A percentile compares a stretch with the other conserved stretches of the same genome.
Conservation (phyloP, 2,329 filamentous ascomycete species). For the Fusarium chlamydosporum region DNA sequence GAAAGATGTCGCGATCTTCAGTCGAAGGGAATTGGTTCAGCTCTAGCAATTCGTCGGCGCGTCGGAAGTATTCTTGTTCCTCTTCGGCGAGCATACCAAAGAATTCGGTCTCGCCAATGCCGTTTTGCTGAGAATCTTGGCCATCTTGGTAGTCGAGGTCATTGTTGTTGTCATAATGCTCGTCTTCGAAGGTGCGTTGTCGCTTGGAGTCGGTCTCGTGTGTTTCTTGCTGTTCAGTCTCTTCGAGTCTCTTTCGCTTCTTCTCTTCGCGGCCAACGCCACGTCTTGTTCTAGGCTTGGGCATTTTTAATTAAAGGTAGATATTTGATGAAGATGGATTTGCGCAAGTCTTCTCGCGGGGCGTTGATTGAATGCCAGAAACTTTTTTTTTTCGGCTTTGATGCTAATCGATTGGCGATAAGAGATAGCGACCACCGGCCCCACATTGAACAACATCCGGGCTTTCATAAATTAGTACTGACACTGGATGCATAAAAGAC, state of each 20-base stretch:
- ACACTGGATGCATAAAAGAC: neutral
- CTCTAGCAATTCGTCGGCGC: conserved; percentile 90
- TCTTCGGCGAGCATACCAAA: conserved; percentile 93
- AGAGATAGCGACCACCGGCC: conserved; percentile 23
- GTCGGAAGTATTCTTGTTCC: conserved; percentile 96
- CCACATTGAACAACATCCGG: neutral
- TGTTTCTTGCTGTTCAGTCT: conserved; percentile 41
- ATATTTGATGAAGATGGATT: conserved; percentile 22
- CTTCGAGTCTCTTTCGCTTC: conserved; percentile 58
- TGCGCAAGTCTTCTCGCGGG: conserved; percentile 35
- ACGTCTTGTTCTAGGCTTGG: conserved; percentile 62
- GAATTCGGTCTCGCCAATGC: conserved; percentile 76
- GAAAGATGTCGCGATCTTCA: conserved; percentile 78
- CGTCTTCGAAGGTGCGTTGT: conserved; percentile 46
- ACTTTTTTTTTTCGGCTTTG: conserved; percentile 41
- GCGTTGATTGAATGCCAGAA: conserved; percentile 25
- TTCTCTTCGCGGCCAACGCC: conserved; percentile 58
- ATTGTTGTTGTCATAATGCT: conserved; percentile 28
- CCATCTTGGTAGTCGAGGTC: conserved; percentile 46
- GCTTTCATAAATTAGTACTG: neutral
- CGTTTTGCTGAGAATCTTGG: conserved; percentile 47
- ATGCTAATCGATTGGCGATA: conserved; percentile 39
- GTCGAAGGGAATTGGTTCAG: conserved; percentile 85
- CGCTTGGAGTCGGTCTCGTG: conserved; percentile 47
- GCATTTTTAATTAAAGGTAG: conserved; percentile 53